These are phyloP conservation scores for Salix brachista DNA, from an alignment of 345 rosid genomes.

Conservation along the genomic window DNA sequence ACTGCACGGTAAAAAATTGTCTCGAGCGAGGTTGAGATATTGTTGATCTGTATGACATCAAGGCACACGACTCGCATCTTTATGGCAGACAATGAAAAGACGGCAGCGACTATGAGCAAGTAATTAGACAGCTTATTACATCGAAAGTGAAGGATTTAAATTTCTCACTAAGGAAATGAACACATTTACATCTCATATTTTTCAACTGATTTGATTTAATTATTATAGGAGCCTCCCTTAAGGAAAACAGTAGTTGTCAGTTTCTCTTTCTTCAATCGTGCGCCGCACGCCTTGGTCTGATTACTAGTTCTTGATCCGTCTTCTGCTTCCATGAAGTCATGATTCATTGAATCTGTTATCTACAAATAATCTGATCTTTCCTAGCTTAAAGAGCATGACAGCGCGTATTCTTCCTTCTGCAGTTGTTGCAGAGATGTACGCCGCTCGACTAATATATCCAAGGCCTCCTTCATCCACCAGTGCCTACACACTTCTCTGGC, in stretches of 20 bases:
- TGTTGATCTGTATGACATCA: not conserved
- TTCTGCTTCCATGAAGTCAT: not conserved
- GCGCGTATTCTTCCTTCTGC: slow-evolving; percentile 15
- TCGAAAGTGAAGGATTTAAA: not conserved
- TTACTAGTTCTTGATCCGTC: not conserved
- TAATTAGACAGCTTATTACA: not conserved
- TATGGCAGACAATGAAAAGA: not conserved
- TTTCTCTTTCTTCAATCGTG: no score
- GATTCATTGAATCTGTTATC: not conserved
- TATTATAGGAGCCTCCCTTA: not conserved
- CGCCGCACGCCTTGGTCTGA: not conserved
- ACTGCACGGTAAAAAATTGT: not conserved
- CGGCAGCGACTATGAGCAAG: not conserved
- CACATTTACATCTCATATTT: not conserved
- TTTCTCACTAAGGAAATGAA: not conserved
- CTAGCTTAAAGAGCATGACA: not conserved
- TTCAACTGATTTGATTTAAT: not conserved
- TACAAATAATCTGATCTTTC: not conserved
- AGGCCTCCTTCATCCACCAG: slow-evolving; percentile 95
- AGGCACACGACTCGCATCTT: not conserved
- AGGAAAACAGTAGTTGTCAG: not conserved
- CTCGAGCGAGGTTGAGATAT: not conserved
- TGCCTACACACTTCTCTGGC: slow-evolving; percentile 80
- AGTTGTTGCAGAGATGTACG: slow-evolving; percentile 21
- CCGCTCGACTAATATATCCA: slow-evolving; percentile 54